Evolutionary conservation across 345 rosid genomes (phyloP).

Genomic region (Populus deltoides): DNA sequence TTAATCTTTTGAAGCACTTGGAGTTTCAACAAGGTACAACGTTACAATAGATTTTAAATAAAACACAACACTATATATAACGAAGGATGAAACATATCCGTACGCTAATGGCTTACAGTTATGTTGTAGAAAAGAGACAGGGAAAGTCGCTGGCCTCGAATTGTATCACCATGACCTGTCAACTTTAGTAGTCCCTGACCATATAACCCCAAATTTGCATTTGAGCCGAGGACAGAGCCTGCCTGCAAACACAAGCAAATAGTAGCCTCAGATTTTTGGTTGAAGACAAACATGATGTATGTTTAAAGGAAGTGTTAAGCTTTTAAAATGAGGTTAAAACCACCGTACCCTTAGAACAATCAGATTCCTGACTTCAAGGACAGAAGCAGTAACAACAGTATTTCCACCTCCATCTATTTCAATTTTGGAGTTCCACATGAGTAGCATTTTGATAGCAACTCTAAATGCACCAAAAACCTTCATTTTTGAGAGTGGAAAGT

Average conservation of each 20-base stretch:
- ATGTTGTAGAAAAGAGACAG: conserved; percentile 90
- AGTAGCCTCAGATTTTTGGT: conserved; percentile 14
- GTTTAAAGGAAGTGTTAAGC: neutral
- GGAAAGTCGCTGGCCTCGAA: conserved; percentile 89
- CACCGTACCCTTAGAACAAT: conserved; percentile 83
- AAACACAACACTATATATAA: conserved; percentile 4
- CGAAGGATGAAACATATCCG: conserved; percentile 7
- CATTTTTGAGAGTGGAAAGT: conserved; percentile 24
- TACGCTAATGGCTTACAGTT: conserved; percentile 57
- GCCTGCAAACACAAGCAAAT: conserved; percentile 51
- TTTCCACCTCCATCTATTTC: conserved; percentile 93
- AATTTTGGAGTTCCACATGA: conserved; percentile 93
- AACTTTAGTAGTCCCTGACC: conserved; percentile 88
- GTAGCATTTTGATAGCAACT: conserved; percentile 85
- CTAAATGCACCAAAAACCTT: conserved; percentile 97
- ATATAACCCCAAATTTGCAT: conserved; percentile 79
- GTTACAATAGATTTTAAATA: neutral
- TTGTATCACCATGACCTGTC: conserved; percentile 85
- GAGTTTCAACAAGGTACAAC: neutral
- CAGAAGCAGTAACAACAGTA: conserved; percentile 75
- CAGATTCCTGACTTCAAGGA: conserved; percentile 94
- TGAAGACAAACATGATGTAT: neutral
- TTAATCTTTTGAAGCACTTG: neutral
- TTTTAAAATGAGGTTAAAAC: conserved; percentile 7
- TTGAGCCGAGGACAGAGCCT: conserved; percentile 76